Conservation (phyloP, 1,284 basidiomycete species). For the Thecaphora thlaspeos region DNA sequence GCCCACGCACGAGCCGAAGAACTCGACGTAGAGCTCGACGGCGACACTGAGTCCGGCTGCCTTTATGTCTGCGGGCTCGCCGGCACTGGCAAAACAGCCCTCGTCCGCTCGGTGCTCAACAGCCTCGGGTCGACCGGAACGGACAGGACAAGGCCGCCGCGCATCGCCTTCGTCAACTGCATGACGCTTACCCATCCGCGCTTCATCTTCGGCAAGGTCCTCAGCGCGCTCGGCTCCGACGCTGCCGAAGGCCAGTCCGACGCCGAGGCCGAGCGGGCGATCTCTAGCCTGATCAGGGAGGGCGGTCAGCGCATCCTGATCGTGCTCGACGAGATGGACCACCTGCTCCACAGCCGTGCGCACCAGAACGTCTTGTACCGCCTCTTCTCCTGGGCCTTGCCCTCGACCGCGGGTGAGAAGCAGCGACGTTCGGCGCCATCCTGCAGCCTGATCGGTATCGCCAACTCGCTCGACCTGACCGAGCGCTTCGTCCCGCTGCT, state of each 20-base stretch:
- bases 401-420: neutral
- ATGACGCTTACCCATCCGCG: constrained; percentile 55
- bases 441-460: constrained; percentile 39
- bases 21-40: constrained; percentile 35
- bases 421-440: constrained; percentile 3
- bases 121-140: constrained; percentile 20
- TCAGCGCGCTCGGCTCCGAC: constrained; percentile 38
- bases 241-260: constrained; percentile 30
- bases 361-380: constrained; percentile 57
- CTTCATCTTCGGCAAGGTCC: constrained; percentile 41
- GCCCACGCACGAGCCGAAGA: constrained; percentile 8
- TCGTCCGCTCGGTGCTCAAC: constrained; percentile 56
- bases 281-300: constrained; percentile 20
- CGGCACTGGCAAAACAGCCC: constrained; percentile 60
- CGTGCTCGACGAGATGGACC: constrained; percentile 61
- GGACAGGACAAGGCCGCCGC: constrained; percentile 6
- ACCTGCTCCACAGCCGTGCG: constrained; percentile 51
- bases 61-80: constrained; percentile 61
- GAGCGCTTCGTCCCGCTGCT: constrained; percentile 53
- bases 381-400: constrained; percentile 53
- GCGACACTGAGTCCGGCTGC: constrained; percentile 33
- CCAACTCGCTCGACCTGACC: constrained; percentile 55
- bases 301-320: constrained; percentile 47
- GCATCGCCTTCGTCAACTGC: constrained; percentile 59
- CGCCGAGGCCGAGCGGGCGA: constrained; percentile 21